Conservation (phyloP, 31 red algal genomes). For the Asparagopsis taxiformis region DNA sequence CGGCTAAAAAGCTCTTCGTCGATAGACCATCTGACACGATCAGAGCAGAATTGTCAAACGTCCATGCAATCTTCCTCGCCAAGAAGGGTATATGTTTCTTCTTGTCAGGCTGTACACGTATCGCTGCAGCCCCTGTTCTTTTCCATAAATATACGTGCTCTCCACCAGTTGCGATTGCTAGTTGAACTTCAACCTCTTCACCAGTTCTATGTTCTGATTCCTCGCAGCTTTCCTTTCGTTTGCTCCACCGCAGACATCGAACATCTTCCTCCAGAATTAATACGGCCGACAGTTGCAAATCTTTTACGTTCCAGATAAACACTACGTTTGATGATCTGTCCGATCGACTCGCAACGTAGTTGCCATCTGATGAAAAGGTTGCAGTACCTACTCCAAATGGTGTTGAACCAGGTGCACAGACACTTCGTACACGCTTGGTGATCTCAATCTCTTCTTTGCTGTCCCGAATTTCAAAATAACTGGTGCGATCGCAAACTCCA, state of each 20-base stretch:
- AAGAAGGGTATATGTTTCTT: background rate
- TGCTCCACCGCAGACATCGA: background rate
- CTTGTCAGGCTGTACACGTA: background rate
- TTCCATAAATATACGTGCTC: conserved; percentile 1
- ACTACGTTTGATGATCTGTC: background rate
- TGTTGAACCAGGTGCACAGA: too few relatives aligned
- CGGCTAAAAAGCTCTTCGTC: background rate
- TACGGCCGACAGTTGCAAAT: background rate
- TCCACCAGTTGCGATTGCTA: background rate
- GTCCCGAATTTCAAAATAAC: too few relatives aligned
- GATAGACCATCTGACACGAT: background rate
- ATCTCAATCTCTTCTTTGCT: too few relatives aligned
- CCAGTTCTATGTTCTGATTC: too few relatives aligned
- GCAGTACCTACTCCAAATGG: too few relatives aligned
- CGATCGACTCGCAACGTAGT: background rate
- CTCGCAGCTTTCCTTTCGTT: background rate
- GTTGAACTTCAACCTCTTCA: background rate
- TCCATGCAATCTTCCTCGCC: background rate
- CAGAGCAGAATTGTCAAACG: background rate
- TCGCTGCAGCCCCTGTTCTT: background rate
- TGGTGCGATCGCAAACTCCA: too few relatives aligned
- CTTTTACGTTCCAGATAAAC: background rate
- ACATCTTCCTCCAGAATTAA: background rate
- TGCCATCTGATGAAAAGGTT: background rate
- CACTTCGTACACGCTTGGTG: too few relatives aligned